These are phyloP conservation scores for Celoporthe dispersa DNA, from an alignment of 2,329 filamentous ascomycete species.

Conservation along the genomic window DNA sequence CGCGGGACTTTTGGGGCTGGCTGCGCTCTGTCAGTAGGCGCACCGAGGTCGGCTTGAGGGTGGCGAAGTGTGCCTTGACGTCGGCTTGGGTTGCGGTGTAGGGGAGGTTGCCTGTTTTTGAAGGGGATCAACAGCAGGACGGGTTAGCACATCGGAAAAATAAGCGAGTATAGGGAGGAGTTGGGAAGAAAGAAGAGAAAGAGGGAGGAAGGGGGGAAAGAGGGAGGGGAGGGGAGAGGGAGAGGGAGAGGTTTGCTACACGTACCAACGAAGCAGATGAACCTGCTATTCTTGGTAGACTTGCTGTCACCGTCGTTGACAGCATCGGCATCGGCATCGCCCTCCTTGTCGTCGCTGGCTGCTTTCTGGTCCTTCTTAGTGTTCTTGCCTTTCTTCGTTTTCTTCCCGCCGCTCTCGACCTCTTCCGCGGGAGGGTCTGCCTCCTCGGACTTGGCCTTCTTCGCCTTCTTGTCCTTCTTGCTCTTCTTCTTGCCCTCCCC, in stretches of 20 bases:
- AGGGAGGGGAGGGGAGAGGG: slow-evolving; percentile 24
- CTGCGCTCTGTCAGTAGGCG: slow-evolving; percentile 70
- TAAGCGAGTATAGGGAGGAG: too few species aligned
- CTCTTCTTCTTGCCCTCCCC: slow-evolving; percentile 15
- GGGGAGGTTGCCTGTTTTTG: slow-evolving; percentile 76
- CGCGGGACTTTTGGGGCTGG: slow-evolving; percentile 45
- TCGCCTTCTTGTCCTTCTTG: slow-evolving; percentile 25
- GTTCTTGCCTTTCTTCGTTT: slow-evolving; percentile 34
- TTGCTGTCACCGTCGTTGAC: slow-evolving; percentile 16
- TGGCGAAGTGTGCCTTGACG: slow-evolving; percentile 76
- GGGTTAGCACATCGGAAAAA: slow-evolving; percentile 34
- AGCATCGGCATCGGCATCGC: slow-evolving; percentile 31
- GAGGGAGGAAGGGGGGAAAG: neutral
- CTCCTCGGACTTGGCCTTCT: slow-evolving; percentile 25
- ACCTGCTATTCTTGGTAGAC: slow-evolving; percentile 41
- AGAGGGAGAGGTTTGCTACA: slow-evolving; percentile 19
- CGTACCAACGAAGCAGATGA: slow-evolving; percentile 78
- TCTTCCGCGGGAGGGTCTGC: slow-evolving; percentile 33
- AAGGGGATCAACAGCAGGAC: slow-evolving; percentile 41
- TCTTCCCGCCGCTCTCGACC: slow-evolving; percentile 35
- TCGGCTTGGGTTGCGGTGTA: slow-evolving; percentile 75
- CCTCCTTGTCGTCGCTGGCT: slow-evolving; percentile 33
- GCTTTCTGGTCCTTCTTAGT: slow-evolving; percentile 38
- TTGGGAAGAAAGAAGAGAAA: neutral
- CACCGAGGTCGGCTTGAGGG: slow-evolving; percentile 70